Percentiles rank a stretch among this genome's conserved stretches.
These are phyloP conservation scores for Penium margaritaceum DNA, from an alignment of 139 green algal species.

Conservation along the genomic window DNA sequence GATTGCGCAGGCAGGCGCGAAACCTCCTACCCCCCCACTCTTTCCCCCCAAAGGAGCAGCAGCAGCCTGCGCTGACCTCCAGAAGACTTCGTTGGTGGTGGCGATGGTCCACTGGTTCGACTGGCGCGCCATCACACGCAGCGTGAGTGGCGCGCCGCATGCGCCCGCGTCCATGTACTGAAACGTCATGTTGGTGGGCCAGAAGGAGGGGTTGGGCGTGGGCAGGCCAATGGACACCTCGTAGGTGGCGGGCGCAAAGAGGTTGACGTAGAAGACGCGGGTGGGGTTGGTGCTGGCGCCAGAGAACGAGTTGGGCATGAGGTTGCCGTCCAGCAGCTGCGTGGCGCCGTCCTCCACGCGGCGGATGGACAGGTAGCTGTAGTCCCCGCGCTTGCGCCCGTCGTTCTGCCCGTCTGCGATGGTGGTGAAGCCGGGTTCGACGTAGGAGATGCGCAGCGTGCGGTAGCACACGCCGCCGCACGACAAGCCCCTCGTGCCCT, in stretches of 20 bases:
- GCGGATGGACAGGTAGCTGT: not conserved
- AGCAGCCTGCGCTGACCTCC: not conserved
- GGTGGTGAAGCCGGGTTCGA: constrained; percentile 25
- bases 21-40: too few relatives aligned
- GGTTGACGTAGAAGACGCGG: not conserved
- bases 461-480: constrained; percentile 23
- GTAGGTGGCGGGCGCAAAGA: constrained; percentile 1
- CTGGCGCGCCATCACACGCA: not conserved
- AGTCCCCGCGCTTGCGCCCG: not conserved
- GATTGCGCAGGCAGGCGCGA: too few relatives aligned
- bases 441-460: constrained; percentile 9
- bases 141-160: not conserved
- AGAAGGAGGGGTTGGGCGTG: not conserved
- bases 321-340: not conserved
- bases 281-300: not conserved
- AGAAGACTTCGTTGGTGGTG: not conserved
- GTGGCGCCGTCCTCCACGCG: not conserved
- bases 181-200: constrained; percentile 1
- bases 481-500: constrained; percentile 20
- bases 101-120: not conserved
- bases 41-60: too few relatives aligned
- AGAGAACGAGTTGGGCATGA: not conserved
- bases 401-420: not conserved
- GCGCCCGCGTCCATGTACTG: not conserved
- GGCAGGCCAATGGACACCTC: not conserved